Percentiles rank a stretch among this genome's conserved stretches.
phyloP scores from a whole-genome alignment of 768 basidiomycete species.

The Suillus alpinus region DNA sequence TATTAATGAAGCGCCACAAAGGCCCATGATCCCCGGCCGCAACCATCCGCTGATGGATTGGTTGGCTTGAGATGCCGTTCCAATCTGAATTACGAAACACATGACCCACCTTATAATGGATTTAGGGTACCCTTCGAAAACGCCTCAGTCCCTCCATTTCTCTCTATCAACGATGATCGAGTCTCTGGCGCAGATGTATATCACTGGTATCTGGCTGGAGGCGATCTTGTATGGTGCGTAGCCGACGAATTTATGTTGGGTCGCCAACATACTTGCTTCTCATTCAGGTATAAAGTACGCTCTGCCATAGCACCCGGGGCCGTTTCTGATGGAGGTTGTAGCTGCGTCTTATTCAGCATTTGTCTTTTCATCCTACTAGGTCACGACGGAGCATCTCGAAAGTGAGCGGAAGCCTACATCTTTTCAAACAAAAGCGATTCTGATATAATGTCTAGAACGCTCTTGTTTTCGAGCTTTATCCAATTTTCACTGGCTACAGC shows the following conservation, averaged over 20 bases:
- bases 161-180: slow-evolving; percentile 7
- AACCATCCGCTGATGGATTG: neutral
- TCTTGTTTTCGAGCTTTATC: slow-evolving; percentile 13
- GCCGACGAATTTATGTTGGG: neutral
- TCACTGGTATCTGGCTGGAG: slow-evolving; percentile 11
- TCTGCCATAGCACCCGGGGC: neutral
- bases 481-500: slow-evolving; percentile 17
- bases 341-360: slow-evolving; percentile 3
- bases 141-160: neutral
- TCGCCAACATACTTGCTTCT: neutral
- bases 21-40: neutral
- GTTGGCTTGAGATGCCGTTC: neutral
- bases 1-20: neutral
- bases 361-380: slow-evolving; percentile 2
- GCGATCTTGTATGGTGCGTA: slow-evolving; percentile 19
- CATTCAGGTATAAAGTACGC: neutral
- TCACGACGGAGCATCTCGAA: neutral
- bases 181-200: slow-evolving; percentile 3
- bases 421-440: neutral
- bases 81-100: no score
- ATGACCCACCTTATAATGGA: neutral
- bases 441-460: neutral
- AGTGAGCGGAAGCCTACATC: neutral
- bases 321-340: neutral
- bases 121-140: neutral